Percentiles rank a stretch among this genome's conserved stretches.
phyloP scores from a whole-genome alignment of 345 rosid species.

The Camelina neglecta region DNA sequence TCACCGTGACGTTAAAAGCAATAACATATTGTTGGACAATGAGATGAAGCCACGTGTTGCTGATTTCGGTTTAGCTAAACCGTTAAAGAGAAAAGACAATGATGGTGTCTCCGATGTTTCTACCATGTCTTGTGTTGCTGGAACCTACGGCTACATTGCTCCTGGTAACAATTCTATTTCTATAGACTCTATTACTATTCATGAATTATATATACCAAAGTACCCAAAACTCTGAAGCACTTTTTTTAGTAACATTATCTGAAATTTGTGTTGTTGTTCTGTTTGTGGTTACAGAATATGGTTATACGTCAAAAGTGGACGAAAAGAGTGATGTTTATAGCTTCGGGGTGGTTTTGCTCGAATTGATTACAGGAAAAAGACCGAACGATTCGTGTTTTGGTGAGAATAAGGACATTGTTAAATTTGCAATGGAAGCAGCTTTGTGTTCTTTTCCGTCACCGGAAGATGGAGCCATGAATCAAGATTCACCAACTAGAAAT shows the following conservation, averaged over 20 bases:
- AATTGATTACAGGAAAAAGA: slow-evolving; percentile 66
- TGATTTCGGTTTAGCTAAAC: slow-evolving; percentile 82
- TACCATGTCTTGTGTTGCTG: slow-evolving; percentile 61
- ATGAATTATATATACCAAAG: not conserved
- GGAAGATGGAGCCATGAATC: slow-evolving; percentile 7
- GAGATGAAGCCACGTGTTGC: slow-evolving; percentile 71
- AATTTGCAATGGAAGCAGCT: slow-evolving; percentile 55
- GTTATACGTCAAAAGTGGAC: slow-evolving; percentile 52
- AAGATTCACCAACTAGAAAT: slow-evolving; percentile 4
- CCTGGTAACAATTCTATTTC: slow-evolving; percentile 55
- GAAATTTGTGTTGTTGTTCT: not conserved
- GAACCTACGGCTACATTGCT: slow-evolving; percentile 82
- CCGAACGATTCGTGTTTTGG: slow-evolving; percentile 65
- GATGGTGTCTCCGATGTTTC: slow-evolving; percentile 30
- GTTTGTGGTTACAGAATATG: slow-evolving; percentile 55
- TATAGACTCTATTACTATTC: not conserved
- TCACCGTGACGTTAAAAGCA: slow-evolving; percentile 85
- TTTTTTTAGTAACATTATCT: not conserved
- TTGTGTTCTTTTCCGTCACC: slow-evolving; percentile 39
- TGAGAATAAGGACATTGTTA: slow-evolving; percentile 58
- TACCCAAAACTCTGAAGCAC: too few species aligned
- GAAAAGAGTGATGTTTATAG: slow-evolving; percentile 69
- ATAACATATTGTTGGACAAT: slow-evolving; percentile 67
- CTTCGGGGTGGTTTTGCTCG: slow-evolving; percentile 67
- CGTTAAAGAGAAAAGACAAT: slow-evolving; percentile 41